Conservation (phyloP, 768 basidiomycete species). For the Lactifluus hygrophoroides region DNA sequence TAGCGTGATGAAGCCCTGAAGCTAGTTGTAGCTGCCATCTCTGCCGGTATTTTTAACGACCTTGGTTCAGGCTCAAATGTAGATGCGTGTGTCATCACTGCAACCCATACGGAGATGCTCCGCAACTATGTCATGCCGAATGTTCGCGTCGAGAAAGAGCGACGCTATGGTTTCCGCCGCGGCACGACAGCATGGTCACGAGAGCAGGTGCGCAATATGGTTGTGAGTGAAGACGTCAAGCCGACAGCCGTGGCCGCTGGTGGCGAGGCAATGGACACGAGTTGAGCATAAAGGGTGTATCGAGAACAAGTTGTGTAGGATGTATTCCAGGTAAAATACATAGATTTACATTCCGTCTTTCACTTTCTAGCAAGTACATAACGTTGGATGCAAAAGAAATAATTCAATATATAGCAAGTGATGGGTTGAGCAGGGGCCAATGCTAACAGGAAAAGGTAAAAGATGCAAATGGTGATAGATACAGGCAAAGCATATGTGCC, state of each 20-base stretch:
- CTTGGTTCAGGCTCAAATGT: slow-evolving; percentile 98
- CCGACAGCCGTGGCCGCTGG: slow-evolving; percentile 28
- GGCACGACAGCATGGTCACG: slow-evolving; percentile 89
- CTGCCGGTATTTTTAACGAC: slow-evolving; percentile 98
- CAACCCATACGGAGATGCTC: slow-evolving; percentile 80
- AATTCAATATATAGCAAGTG: slow-evolving; percentile 2
- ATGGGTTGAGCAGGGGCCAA: background rate
- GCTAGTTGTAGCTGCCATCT: slow-evolving; percentile 80
- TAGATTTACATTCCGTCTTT: slow-evolving; percentile 1
- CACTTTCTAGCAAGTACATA: slow-evolving; percentile 8
- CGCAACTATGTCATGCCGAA: slow-evolving; percentile 93
- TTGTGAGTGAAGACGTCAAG: slow-evolving; percentile 64
- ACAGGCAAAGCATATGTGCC: background rate
- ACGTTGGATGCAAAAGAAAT: background rate
- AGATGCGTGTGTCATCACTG: slow-evolving; percentile 93
- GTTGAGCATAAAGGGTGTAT: slow-evolving; percentile 31
- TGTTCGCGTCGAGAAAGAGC: slow-evolving; percentile 71
- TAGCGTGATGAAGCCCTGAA: slow-evolving; percentile 76
- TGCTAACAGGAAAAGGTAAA: background rate
- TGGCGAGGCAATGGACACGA: slow-evolving; percentile 76
- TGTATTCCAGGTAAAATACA: slow-evolving; percentile 1
- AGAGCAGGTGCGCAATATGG: slow-evolving; percentile 62
- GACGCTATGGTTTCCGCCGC: slow-evolving; percentile 56
- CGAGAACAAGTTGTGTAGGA: background rate
- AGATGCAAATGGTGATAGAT: background rate